phyloP scores from a whole-genome alignment of 805 yeast species.

The Candida pini region DNA sequence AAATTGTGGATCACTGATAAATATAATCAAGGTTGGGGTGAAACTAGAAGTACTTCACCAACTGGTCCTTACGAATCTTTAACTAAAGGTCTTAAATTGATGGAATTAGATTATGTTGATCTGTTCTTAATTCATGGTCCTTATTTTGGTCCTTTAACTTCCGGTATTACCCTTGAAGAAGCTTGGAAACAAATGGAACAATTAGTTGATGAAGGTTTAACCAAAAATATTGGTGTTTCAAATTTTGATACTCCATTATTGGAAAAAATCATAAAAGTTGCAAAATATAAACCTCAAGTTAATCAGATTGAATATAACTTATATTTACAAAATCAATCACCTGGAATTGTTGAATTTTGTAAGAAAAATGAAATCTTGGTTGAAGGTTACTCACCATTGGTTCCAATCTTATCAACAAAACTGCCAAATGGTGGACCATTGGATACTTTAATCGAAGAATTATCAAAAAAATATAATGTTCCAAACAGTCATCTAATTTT shows the following conservation, averaged over 20 bases:
- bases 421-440: conserved; percentile 35
- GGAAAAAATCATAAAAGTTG: conserved; percentile 35
- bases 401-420: conserved; percentile 47
- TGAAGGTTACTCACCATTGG: conserved; percentile 64
- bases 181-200: conserved; percentile 46
- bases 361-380: conserved; percentile 44
- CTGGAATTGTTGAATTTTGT: conserved; percentile 48
- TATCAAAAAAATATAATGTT: conserved; percentile 52
- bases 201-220: conserved; percentile 38
- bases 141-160: conserved; percentile 34
- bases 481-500: conserved; percentile 61
- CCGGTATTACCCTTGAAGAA: conserved; percentile 41
- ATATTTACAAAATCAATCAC: conserved; percentile 58
- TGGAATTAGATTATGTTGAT: conserved; percentile 51
- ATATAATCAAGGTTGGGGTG: conserved; percentile 37
- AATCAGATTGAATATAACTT: conserved; percentile 70
- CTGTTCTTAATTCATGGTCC: conserved; percentile 61
- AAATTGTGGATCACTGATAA: conserved; percentile 58
- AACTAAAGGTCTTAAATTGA: conserved; percentile 39
- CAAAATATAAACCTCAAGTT: conserved; percentile 49
- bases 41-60: conserved; percentile 18
- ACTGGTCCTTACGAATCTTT: conserved; percentile 45
- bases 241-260: conserved; percentile 49
- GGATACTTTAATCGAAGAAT: conserved; percentile 29
- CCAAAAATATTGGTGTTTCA: conserved; percentile 53